Percentiles rank a stretch among this genome's conserved stretches.
These are phyloP conservation scores for Limonium bicolor DNA, from an alignment of 148 eudicot species.

Conservation along the genomic window DNA sequence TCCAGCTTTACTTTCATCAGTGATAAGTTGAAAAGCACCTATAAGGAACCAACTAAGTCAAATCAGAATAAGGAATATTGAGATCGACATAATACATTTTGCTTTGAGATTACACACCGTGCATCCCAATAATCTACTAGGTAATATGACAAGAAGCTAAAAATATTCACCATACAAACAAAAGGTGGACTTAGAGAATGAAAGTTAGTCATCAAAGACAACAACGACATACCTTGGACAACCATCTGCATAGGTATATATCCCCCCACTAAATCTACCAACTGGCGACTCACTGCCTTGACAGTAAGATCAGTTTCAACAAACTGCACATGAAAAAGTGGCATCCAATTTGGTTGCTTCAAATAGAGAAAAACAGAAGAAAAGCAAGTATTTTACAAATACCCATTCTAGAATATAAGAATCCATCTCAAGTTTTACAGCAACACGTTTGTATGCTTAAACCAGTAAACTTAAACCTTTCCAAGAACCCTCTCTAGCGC, in stretches of 20 bases:
- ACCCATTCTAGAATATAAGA: too few relatives aligned
- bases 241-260: slow-evolving; percentile 63
- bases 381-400: too few relatives aligned
- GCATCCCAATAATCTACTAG: too few relatives aligned
- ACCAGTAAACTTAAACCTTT: too few relatives aligned
- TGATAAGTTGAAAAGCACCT: slow-evolving; percentile 85
- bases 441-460: too few relatives aligned
- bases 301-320: slow-evolving; percentile 47
- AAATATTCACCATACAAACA: too few relatives aligned
- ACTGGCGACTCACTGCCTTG: slow-evolving; percentile 22
- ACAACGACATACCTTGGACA: slow-evolving; percentile 36
- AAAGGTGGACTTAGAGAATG: background rate
- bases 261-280: slow-evolving; percentile 37
- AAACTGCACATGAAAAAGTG: slow-evolving; percentile 36
- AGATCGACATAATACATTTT: too few relatives aligned
- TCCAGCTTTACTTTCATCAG: slow-evolving; percentile 78
- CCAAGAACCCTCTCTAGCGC: too few relatives aligned
- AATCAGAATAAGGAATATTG: background rate
- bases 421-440: too few relatives aligned
- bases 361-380: background rate
- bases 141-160: too few relatives aligned
- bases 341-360: background rate
- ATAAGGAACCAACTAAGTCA: slow-evolving; percentile 6
- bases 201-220: background rate
- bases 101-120: too few relatives aligned